Conservation (phyloP, 495 filamentous ascomycete species). For the Penicillium canariense region DNA sequence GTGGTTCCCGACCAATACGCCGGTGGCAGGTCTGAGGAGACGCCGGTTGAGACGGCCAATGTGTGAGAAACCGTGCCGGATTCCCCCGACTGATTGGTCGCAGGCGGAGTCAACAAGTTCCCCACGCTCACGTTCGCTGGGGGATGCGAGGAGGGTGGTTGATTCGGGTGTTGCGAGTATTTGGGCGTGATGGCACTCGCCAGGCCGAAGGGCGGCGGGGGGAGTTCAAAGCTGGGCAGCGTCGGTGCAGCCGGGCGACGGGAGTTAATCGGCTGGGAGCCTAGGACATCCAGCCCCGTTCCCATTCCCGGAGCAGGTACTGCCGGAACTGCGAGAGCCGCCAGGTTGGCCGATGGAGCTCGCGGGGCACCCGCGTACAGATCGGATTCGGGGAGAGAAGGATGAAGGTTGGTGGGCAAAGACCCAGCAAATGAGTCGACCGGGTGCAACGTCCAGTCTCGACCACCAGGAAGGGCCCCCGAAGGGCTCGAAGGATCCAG, state of each 20-base stretch:
- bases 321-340: slow-evolving; percentile 44
- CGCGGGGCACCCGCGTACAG: slow-evolving; percentile 29
- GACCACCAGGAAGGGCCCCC: slow-evolving; percentile 40
- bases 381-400: slow-evolving; percentile 36
- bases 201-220: slow-evolving; percentile 46
- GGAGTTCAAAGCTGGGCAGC: slow-evolving; percentile 63
- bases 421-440: slow-evolving; percentile 25
- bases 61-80: slow-evolving; percentile 50
- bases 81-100: slow-evolving; percentile 61
- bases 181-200: slow-evolving; percentile 34
- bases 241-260: slow-evolving; percentile 59
- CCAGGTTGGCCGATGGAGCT: slow-evolving; percentile 39
- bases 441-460: slow-evolving; percentile 39
- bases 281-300: slow-evolving; percentile 41
- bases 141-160: slow-evolving; percentile 33
- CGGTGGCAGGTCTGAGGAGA: slow-evolving; percentile 47
- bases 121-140: slow-evolving; percentile 54
- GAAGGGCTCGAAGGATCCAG: slow-evolving; percentile 49
- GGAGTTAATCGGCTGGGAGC: slow-evolving; percentile 50
- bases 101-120: slow-evolving; percentile 61
- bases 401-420: slow-evolving; percentile 22
- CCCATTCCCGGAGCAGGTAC: slow-evolving; percentile 47
- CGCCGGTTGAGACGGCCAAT: slow-evolving; percentile 40
- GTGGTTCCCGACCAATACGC: slow-evolving; percentile 50
- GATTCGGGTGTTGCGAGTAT: slow-evolving; percentile 38